Evolutionary conservation across 108 stramenopile genomes (phyloP), one percentile per base, ranked within the genome.

Genomic region (Stephanodiscus minutulus): DNA sequence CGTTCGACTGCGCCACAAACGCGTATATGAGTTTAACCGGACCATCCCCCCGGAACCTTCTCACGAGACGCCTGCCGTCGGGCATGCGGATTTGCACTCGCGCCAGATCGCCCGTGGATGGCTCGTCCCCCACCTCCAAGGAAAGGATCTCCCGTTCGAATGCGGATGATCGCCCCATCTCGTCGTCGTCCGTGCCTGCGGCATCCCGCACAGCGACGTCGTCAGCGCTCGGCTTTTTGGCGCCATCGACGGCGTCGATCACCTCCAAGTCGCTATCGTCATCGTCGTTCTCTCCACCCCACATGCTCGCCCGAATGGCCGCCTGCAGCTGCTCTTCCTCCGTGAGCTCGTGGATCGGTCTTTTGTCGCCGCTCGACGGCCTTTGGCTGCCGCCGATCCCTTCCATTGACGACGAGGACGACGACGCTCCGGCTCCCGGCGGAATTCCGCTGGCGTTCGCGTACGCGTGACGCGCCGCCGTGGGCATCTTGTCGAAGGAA

Each of bases 291-390:
- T 59, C 70, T 10, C 67, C 61, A 48, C 62, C 82, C 59, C 78
- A 36, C 79, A 95, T 80, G 70, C 91, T 92, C 9, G 90, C 94
- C 46, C 86, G 69, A 82, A 95, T 90, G 52, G 91, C 94, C 7
- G 90, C 94, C 79, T 91, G 81, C 48, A 95, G 56, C 79, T 95
- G 91, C 73, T 95, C 90, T 24, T 90, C 89, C 67, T 92, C 94
- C 12, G 86, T 81, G 81, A 91, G 82, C 36, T 85, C 84, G 15
- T 81, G 80, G 56, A 82, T 77, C 7, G 76, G 76, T 36, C 81
- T 71, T 73, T 82, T 82, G 24, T 52, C 47, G 33, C 28, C 35
- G 28, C 36, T 33, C 33, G 28, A 31, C 0, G 71, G 47, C 0
- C 39, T 39, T 17, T 35, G 35, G 11, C n/a, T 27, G 37, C 41